These are phyloP conservation scores for Magnaporthiopsis rhizophila DNA, from an alignment of 2,329 filamentous ascomycete genomes.

Conservation along the genomic window DNA sequence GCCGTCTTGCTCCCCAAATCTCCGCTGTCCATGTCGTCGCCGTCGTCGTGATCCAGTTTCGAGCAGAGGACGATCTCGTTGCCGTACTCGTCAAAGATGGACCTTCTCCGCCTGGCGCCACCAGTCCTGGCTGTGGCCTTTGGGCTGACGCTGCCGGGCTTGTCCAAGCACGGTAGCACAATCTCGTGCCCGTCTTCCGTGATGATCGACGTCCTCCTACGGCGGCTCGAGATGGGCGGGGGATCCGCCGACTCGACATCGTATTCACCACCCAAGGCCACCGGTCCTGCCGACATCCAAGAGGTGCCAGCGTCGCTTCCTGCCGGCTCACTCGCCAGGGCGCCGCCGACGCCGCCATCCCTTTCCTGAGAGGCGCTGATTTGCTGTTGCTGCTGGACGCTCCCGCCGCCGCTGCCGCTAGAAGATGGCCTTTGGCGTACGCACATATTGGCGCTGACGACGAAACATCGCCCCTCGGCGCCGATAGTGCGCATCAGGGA, in stretches of 20 bases:
- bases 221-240: not conserved
- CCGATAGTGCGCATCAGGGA: conserved; percentile 75
- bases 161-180: conserved; percentile 25
- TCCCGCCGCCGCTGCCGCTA: not conserved
- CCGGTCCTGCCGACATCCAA: not conserved
- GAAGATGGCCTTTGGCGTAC: conserved; percentile 24
- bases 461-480: conserved; percentile 75
- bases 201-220: conserved; percentile 31
- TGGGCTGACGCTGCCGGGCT: conserved; percentile 6
- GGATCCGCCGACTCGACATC: conserved; percentile 1
- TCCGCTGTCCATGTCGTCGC: conserved; percentile 7
- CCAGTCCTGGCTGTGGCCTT: conserved; percentile 11
- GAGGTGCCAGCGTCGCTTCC: too few species aligned
- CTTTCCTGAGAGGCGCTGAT: too few species aligned
- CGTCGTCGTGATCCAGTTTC: conserved; percentile 10
- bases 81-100: conserved; percentile 24
- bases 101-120: conserved; percentile 9
- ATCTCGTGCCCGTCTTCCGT: conserved; percentile 41
- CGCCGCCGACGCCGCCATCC: not conserved
- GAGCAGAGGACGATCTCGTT: conserved; percentile 34
- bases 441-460: conserved; percentile 81
- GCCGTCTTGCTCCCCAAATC: not conserved
- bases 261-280: not conserved
- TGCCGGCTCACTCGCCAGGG: not conserved
- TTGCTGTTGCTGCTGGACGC: not conserved